Base-by-base conservation (phyloP, 192 early-diverging fungal species). In the Spizellomyces punctatus region DNA sequence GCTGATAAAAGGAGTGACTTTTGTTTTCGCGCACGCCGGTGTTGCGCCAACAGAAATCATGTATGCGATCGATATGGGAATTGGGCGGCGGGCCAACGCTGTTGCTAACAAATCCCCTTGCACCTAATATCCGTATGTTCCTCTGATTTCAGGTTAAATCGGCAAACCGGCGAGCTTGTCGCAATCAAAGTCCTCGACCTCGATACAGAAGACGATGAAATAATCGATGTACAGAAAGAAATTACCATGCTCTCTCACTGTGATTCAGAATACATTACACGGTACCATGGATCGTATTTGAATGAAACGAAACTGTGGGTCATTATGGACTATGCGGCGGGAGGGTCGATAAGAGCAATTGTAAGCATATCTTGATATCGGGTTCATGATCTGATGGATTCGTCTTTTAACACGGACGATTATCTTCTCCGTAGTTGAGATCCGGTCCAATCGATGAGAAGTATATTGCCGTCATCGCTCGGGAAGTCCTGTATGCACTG, bases 111-210 rank as follows among this genome's bases (percentile, higher is more conserved):
- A 17, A 68, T 49, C 21, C 10, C 43, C 48, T 56, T 27, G 9
- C 61, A 10, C n/a, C 10, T 52, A 45, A 16, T 55, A 19, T 27
- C 9, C 8, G 14, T 58, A 36, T 19, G 42, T 8, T 10, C 46
- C 45, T 17, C n/a, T 42, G 2, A 22, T 46, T 58, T 2, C 58
- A 92, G 92, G 12, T 69, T 91, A 44, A 88, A 96, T 75, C 91
- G 88, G 74, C 78, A 76, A 47, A 94, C 90, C 10, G 81, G 85
- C 36, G 83, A 92, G 76, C 82, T 93, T 6, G 91, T 99, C 10
- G 98, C 96, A 10, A 96, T 99, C 72, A 99, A 99, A 81, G 91
- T 99, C 44, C 85, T 99, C 36, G 95, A 98, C 76, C 86, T 99
- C 47, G 98, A 99, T 81, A 95, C 92, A 10, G 93, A 94, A 56